These are phyloP conservation scores for Metschnikowia matae DNA, from an alignment of 805 yeast species.

Conservation along the genomic window DNA sequence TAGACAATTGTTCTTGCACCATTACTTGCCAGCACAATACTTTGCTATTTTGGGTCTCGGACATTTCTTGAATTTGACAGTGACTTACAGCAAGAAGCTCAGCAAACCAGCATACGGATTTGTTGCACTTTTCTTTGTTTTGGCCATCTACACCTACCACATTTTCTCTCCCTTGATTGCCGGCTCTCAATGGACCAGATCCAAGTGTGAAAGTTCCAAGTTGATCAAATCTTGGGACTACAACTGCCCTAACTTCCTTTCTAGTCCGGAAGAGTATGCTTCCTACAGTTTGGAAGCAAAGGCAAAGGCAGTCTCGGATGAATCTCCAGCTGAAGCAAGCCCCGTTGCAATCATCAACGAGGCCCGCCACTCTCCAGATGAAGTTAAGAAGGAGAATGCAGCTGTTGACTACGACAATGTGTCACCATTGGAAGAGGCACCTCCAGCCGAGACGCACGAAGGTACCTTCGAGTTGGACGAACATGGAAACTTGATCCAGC, in stretches of 20 bases:
- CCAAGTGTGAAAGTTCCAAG: slow-evolving; percentile 58
- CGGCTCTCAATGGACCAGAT: slow-evolving; percentile 76
- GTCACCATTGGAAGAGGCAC: slow-evolving; percentile 11
- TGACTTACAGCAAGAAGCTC: slow-evolving; percentile 34
- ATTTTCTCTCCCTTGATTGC: slow-evolving; percentile 70
- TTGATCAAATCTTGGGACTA: slow-evolving; percentile 78
- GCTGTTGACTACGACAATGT: neutral
- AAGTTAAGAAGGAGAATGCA: slow-evolving; percentile 5
- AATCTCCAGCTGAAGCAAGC: slow-evolving; percentile 6
- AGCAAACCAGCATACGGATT: slow-evolving; percentile 43
- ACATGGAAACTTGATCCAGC: slow-evolving; percentile 5
- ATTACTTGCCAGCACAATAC: slow-evolving; percentile 87
- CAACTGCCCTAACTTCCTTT: slow-evolving; percentile 61
- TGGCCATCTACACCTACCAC: slow-evolving; percentile 51
- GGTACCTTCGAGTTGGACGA: slow-evolving; percentile 14
- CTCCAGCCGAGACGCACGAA: slow-evolving; percentile 14
- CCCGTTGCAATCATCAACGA: slow-evolving; percentile 9
- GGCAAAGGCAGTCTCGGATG: neutral
- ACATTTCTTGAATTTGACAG: slow-evolving; percentile 56
- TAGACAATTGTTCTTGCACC: slow-evolving; percentile 90
- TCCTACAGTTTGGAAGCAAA: slow-evolving; percentile 6
- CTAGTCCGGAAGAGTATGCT: slow-evolving; percentile 23
- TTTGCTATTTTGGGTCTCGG: slow-evolving; percentile 77
- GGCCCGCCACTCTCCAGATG: slow-evolving; percentile 10
- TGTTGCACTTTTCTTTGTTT: slow-evolving; percentile 46